Base-by-base conservation (phyloP, 768 basidiomycete species). In the Phlebiopsis flavidoalba region DNA sequence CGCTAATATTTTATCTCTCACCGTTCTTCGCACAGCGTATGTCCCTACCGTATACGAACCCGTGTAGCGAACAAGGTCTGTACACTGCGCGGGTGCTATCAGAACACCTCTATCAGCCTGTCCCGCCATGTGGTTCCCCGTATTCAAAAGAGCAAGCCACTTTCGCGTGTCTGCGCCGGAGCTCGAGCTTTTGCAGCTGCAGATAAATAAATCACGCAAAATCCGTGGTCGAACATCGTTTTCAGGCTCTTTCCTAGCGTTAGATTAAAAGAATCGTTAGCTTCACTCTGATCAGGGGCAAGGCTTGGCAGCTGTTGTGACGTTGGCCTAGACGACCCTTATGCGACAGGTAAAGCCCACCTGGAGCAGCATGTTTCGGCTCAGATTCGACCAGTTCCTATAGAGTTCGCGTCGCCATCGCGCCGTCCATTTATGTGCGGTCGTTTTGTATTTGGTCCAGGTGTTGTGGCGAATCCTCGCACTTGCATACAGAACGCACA, bases 81-180 rank as follows among this genome's bases (percentile, higher is more conserved):
- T 40, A 35, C 8, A 36, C 54, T 22, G 54, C 36, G 54, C 40
- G 54, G 37, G 54, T 55, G 57, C 57, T 58, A 58, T 58, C 57
- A 58, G 57, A 58, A 58, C 45, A 55, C 37, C 37, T 55, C 54
- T 55, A 55, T 55, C 54, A 45, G 26, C 57, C 35, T 33, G 48
- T 58, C n/a, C 57, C 40, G 40, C 40, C 40, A 43, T 43, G 40
- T 43, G n/a, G 40, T 43, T 43, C 40, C 12, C 6, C 26, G 26
- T 31, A 31, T 31, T 31, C 26, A 31, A 31, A 31, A 31, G 26
- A 31, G 26, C 26, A 31, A 31, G 26, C 26, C 26, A 31, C 26
- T 31, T 31, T 31, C 26, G 26, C 26, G 26, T 31, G 26, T 31
- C 49, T 33, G 22, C 49, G 17, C 40, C 40, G 40, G 37, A 43